phyloP scores from a whole-genome alignment of 2,329 filamentous ascomycete species.

The Neoarthrinium moseri region DNA sequence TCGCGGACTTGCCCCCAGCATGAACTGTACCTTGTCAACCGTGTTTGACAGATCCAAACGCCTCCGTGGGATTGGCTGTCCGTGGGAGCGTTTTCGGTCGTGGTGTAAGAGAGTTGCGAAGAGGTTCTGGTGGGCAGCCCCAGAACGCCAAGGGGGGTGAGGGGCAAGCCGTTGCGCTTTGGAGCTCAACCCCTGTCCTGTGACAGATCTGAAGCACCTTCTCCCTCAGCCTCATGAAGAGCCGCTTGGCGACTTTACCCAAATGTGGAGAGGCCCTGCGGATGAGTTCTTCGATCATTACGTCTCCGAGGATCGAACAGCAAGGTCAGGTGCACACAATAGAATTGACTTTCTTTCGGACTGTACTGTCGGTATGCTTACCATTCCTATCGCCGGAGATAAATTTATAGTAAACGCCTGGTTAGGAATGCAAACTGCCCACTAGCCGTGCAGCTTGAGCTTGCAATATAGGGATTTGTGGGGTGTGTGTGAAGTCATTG shows the following conservation, averaged over 20 bases:
- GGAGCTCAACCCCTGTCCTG: conserved; percentile 14
- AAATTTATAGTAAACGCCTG: no score
- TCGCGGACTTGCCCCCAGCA: neutral
- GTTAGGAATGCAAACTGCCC: no score
- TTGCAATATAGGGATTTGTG: no score
- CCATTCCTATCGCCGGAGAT: no score
- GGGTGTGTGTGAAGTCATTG: no score
- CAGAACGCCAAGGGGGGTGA: conserved; percentile 4
- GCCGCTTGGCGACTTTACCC: neutral
- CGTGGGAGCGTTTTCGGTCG: neutral
- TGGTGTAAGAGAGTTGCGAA: conserved; percentile 9
- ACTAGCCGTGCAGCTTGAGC: no score
- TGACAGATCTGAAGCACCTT: conserved; percentile 15
- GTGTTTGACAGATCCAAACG: conserved; percentile 18
- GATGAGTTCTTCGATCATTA: neutral
- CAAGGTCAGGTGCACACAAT: no score
- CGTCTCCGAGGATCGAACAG: neutral
- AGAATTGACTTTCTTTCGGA: no score
- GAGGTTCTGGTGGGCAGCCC: conserved; percentile 3
- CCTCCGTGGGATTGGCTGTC: conserved; percentile 17
- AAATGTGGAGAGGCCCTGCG: neutral
- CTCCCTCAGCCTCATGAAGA: conserved; percentile 11
- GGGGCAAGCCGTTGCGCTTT: conserved; percentile 1
- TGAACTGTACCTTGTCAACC: conserved; percentile 10
- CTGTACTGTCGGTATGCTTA: no score